Evolutionary conservation across 1,284 basidiomycete species (phyloP).

Genomic region (Xanthoconium separans): DNA sequence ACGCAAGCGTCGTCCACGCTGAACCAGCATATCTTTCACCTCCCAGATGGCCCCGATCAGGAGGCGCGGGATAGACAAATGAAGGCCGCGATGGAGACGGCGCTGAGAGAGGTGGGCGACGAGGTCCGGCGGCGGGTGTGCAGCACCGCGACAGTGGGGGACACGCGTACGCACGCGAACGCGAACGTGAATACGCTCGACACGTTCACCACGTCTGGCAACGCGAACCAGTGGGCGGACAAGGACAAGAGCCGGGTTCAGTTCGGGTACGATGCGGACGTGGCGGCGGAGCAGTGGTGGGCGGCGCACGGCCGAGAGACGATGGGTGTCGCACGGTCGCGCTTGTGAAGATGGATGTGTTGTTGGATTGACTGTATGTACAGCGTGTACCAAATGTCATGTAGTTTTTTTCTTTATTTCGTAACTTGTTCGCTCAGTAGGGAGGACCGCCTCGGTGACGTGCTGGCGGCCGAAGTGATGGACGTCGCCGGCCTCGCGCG

Average conservation of each 20-base stretch:
- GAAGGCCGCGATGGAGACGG: constrained; percentile 45
- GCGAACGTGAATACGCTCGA: neutral
- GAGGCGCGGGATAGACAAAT: constrained; percentile 49
- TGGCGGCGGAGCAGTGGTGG: constrained; percentile 4
- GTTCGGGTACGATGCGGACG: constrained; percentile 6
- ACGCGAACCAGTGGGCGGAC: constrained; percentile 6
- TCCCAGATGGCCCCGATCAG: constrained; percentile 55
- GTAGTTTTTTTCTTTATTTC: too few relatives aligned
- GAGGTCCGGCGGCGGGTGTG: constrained; percentile 10
- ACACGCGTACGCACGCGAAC: neutral
- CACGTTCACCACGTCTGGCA: neutral
- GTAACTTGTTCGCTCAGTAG: too few relatives aligned
- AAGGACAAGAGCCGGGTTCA: constrained; percentile 1
- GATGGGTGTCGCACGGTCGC: neutral
- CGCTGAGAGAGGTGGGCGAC: constrained; percentile 29
- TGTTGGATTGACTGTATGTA: too few relatives aligned
- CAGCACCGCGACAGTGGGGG: constrained; percentile 5
- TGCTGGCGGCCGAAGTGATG: too few relatives aligned
- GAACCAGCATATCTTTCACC: constrained; percentile 55
- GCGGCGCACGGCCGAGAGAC: neutral
- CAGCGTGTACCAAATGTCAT: too few relatives aligned
- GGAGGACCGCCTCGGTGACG: too few relatives aligned
- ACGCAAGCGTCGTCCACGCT: constrained; percentile 48
- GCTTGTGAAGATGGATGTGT: neutral
- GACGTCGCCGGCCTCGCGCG: too few relatives aligned